These are phyloP conservation scores for Chaetomidium leptoderma DNA, from an alignment of 495 filamentous ascomycete genomes.

Conservation along the genomic window DNA sequence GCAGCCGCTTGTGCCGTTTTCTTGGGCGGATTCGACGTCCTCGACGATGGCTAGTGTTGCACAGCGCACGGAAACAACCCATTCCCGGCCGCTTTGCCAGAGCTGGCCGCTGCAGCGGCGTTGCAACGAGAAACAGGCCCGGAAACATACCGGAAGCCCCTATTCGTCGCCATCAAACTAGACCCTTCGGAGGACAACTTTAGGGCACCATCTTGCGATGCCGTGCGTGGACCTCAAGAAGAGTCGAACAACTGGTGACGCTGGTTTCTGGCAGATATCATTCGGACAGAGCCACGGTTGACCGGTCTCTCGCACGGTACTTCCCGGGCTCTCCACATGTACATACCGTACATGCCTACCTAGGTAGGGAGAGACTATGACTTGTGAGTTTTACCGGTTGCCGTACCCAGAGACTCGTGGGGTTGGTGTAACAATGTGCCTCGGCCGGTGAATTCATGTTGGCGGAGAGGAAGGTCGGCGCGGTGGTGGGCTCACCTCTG, in stretches of 20 bases:
- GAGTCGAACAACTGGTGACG: too few species aligned
- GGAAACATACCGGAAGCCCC: constrained; percentile 1
- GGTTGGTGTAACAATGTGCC: background rate
- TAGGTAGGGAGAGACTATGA: too few species aligned
- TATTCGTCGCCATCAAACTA: constrained; percentile 1
- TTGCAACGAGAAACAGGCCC: background rate
- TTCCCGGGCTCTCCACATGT: background rate
- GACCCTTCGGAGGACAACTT: background rate
- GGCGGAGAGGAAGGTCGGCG: background rate
- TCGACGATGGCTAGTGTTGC: background rate
- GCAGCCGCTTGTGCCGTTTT: background rate
- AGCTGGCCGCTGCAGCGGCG: background rate
- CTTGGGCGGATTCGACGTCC: background rate
- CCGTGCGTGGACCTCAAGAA: background rate
- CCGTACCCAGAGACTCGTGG: background rate
- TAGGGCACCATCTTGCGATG: background rate
- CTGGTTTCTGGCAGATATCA: too few species aligned
- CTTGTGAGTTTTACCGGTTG: background rate
- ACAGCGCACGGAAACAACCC: background rate
- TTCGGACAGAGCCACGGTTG: background rate
- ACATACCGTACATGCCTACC: background rate
- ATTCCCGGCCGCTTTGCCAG: background rate
- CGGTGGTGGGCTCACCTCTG: background rate
- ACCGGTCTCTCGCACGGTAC: background rate
- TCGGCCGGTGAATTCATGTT: background rate